Percentiles rank a stretch among this genome's conserved stretches.
Evolutionary conservation across 345 rosid species (phyloP).

Genomic region (Eucalyptus cloeziana): DNA sequence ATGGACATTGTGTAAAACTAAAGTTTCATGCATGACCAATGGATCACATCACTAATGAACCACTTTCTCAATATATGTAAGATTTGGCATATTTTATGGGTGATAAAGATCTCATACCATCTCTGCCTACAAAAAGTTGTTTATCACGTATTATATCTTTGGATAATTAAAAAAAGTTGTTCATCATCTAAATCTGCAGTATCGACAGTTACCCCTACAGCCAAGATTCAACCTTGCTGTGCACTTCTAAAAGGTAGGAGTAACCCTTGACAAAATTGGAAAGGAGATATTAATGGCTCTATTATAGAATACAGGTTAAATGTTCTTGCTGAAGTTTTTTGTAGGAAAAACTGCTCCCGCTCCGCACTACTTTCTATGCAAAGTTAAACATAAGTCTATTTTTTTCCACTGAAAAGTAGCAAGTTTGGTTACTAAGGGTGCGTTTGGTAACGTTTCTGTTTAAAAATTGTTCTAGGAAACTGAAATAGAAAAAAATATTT

Average conservation of each 20-base stretch:
- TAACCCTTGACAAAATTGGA: background rate
- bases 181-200: background rate
- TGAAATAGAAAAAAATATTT: no score
- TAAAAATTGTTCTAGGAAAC: no score
- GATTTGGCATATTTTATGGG: background rate
- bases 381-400: background rate
- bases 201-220: background rate
- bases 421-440: no score
- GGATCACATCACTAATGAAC: no score
- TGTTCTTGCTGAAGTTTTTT: background rate
- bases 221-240: background rate
- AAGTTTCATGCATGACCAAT: no score
- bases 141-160: no score
- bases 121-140: background rate
- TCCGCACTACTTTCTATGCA: background rate
- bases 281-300: background rate
- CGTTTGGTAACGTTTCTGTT: no score
- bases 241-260: background rate
- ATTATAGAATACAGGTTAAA: background rate
- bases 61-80: background rate
- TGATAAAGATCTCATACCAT: background rate
- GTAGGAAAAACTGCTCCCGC: background rate
- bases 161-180: background rate
- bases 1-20: background rate
- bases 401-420: background rate